A percentile compares a stretch with the other conserved stretches of the same genome.
Evolutionary conservation across 306 rosid species (phyloP).

Genomic region (barrel medic (Medicago truncatula)): DNA sequence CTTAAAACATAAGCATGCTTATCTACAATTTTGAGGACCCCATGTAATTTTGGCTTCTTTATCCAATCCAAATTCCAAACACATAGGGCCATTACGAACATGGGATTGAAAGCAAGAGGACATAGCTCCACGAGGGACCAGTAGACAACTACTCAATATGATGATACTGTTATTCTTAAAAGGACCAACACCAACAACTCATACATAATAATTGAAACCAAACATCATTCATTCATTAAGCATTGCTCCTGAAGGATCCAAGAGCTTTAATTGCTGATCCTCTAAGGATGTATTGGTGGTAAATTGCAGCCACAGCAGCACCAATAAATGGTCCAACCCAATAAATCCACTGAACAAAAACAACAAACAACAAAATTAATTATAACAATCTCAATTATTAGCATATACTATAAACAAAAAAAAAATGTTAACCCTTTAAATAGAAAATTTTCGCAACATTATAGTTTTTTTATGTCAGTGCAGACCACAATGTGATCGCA

Average conservation of each 20-base stretch:
- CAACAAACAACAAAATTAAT: not conserved
- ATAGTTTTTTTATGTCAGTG: not conserved
- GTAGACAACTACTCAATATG: constrained; percentile 39
- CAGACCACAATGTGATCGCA: not conserved
- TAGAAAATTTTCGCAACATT: no score
- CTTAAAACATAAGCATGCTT: constrained; percentile 48
- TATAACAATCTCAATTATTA: not conserved
- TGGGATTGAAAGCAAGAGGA: constrained; percentile 1
- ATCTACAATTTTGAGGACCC: constrained; percentile 67
- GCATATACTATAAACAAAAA: no score
- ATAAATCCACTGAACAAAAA: constrained; percentile 77
- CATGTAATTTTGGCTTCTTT: constrained; percentile 31
- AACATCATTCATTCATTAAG: constrained; percentile 43
- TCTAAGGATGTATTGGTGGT: constrained; percentile 81
- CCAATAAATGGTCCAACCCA: constrained; percentile 96
- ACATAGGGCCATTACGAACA: not conserved
- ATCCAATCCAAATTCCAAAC: constrained; percentile 29
- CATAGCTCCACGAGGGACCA: constrained; percentile 34
- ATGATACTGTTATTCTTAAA: constrained; percentile 43
- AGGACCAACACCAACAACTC: constrained; percentile 12
- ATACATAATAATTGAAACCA: constrained; percentile 6
- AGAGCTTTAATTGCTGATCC: constrained; percentile 90
- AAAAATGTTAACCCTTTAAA: no score
- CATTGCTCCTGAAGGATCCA: constrained; percentile 94
- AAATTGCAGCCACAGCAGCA: constrained; percentile 84